Evolutionary conservation across 2,329 filamentous ascomycete genomes (phyloP).

Genomic region (Neonectria ditissima): DNA sequence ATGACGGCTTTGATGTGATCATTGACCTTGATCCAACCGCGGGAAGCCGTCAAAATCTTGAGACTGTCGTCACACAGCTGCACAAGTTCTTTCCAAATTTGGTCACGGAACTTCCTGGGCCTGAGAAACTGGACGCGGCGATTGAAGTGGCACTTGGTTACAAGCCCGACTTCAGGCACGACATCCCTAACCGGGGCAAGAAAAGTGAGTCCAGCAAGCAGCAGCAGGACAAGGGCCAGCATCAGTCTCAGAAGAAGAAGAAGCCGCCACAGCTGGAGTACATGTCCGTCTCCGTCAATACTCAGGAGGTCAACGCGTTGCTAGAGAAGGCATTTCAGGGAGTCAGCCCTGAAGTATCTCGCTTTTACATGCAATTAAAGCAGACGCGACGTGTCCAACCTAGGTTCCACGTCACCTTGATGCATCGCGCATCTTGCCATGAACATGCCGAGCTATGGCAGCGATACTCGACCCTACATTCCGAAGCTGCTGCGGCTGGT

Average conservation of each 20-base stretch:
- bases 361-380: slow-evolving; percentile 81
- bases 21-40: slow-evolving; percentile 85
- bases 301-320: slow-evolving; percentile 59
- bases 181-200: slow-evolving; percentile 70
- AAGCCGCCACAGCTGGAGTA: slow-evolving; percentile 68
- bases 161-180: slow-evolving; percentile 79
- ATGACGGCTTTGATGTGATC: slow-evolving; percentile 83
- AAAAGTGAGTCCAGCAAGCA: slow-evolving; percentile 49
- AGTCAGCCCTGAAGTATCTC: slow-evolving; percentile 56
- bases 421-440: slow-evolving; percentile 77
- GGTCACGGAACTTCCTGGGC: slow-evolving; percentile 75
- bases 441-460: slow-evolving; percentile 80
- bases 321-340: slow-evolving; percentile 78
- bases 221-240: slow-evolving; percentile 43
- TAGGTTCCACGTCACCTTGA: slow-evolving; percentile 94
- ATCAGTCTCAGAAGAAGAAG: slow-evolving; percentile 44
- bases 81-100: slow-evolving; percentile 83
- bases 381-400: slow-evolving; percentile 80
- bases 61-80: slow-evolving; percentile 78
- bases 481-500: slow-evolving; percentile 52
- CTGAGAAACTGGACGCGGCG: slow-evolving; percentile 82
- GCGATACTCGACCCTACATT: slow-evolving; percentile 73
- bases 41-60: slow-evolving; percentile 87
- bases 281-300: slow-evolving; percentile 63
- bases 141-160: slow-evolving; percentile 82